phyloP scores from a whole-genome alignment of 129 eudicot species.

The Silybum marianum region DNA sequence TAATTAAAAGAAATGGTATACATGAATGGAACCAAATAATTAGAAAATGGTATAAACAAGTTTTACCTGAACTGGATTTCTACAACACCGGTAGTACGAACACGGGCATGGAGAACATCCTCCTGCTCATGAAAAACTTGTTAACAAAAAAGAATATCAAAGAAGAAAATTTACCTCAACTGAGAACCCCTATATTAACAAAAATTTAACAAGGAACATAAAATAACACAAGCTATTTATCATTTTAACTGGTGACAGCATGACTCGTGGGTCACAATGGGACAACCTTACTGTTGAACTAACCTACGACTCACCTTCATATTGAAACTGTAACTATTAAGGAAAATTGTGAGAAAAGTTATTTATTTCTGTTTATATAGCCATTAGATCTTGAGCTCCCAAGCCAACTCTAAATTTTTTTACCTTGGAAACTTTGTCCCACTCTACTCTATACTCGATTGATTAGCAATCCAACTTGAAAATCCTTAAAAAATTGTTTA shows the following conservation, averaged over 20 bases:
- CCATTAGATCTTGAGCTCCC: neutral
- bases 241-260: neutral
- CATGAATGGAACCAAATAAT: neutral
- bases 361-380: neutral
- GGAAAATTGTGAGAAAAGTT: neutral
- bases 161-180: neutral
- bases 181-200: neutral
- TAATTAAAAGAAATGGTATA: neutral
- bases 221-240: neutral
- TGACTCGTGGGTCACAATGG: neutral
- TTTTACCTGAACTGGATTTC: slow-evolving; percentile 96
- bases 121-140: slow-evolving; percentile 54
- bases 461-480: neutral
- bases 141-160: slow-evolving; percentile 6
- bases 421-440: neutral
- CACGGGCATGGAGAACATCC: slow-evolving; percentile 96
- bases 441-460: neutral
- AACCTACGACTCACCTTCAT: slow-evolving; percentile 11
- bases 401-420: neutral
- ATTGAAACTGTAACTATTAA: neutral
- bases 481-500: neutral
- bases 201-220: neutral
- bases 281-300: neutral
- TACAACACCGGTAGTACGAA: slow-evolving; percentile 96
- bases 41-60: neutral